Evolutionary conservation across 73 alveolate species (phyloP).

Genomic region (Stentor roeselii): DNA sequence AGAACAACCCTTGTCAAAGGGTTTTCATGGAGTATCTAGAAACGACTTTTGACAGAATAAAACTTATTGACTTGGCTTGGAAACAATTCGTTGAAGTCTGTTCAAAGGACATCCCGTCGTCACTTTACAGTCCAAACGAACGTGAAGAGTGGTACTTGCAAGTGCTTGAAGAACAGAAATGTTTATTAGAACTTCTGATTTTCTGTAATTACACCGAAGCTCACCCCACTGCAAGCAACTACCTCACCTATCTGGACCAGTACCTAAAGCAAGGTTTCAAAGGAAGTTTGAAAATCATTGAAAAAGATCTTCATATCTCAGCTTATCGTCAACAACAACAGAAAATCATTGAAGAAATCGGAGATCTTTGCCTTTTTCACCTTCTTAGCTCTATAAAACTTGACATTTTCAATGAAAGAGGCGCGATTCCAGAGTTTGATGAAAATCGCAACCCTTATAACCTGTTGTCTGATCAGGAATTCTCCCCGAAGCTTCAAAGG

Average conservation of each 20-base stretch:
- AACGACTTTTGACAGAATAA: not conserved
- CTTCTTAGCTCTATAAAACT: not conserved
- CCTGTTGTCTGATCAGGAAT: not conserved
- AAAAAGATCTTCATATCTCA: not conserved
- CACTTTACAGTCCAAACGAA: not conserved
- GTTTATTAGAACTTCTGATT: not conserved
- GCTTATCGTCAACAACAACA: not conserved
- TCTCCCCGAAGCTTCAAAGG: not conserved
- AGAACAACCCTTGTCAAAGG: not conserved
- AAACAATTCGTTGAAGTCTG: not conserved
- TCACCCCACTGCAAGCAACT: not conserved
- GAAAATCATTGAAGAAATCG: not conserved
- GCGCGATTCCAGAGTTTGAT: slow-evolving; percentile 6
- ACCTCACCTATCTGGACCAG: not conserved
- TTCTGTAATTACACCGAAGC: not conserved
- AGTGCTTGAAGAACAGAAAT: not conserved
- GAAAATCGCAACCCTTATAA: not conserved
- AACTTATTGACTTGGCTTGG: not conserved
- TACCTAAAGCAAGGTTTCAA: not conserved
- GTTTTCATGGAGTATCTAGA: not conserved
- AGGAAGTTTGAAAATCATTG: not conserved
- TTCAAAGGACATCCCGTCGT: not conserved
- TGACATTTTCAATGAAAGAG: not conserved
- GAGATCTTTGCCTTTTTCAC: slow-evolving; percentile 15
- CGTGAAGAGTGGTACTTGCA: slow-evolving; percentile 25